Evolutionary conservation across 2,329 filamentous ascomycete genomes (phyloP).

Genomic region (Metarhizium guizhouense): DNA sequence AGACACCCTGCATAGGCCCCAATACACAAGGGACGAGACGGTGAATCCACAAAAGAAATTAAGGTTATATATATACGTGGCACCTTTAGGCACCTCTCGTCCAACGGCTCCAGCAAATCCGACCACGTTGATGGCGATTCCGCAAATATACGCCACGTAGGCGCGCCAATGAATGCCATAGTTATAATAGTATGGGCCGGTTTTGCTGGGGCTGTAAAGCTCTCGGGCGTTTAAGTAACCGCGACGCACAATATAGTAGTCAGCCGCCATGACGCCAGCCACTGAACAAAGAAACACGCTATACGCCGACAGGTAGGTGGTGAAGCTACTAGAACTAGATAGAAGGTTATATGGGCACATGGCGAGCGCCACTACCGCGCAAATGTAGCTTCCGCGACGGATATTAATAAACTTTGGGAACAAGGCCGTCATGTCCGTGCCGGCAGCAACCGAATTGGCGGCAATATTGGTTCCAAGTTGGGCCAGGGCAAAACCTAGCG

Average conservation of each 20-base stretch:
- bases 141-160: conserved; percentile 72
- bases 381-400: conserved; percentile 78
- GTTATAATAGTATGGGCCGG: conserved; percentile 64
- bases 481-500: conserved; percentile 62
- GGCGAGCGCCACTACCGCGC: conserved; percentile 66
- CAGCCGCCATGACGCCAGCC: conserved; percentile 76
- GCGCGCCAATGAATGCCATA: conserved; percentile 74
- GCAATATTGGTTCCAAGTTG: conserved; percentile 83
- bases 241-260: conserved; percentile 79
- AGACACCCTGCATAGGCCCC: conserved; percentile 54
- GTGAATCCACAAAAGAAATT: conserved; percentile 87
- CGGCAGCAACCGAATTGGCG: conserved; percentile 76
- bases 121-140: conserved; percentile 84
- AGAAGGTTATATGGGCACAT: conserved; percentile 86
- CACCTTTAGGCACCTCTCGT: conserved; percentile 60
- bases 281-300: conserved; percentile 91
- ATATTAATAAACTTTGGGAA: conserved; percentile 79
- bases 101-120: conserved; percentile 82
- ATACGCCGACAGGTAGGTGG: conserved; percentile 84
- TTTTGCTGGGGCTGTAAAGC: conserved; percentile 63
- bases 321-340: conserved; percentile 69
- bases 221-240: conserved; percentile 73
- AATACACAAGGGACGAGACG: conserved; percentile 60
- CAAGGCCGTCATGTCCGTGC: conserved; percentile 74
- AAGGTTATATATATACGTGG: conserved; percentile 78